Percentiles rank a stretch among this genome's conserved stretches.
Conservation (phyloP, 768 basidiomycete genomes). For the Hypholoma sublateritium region DNA sequence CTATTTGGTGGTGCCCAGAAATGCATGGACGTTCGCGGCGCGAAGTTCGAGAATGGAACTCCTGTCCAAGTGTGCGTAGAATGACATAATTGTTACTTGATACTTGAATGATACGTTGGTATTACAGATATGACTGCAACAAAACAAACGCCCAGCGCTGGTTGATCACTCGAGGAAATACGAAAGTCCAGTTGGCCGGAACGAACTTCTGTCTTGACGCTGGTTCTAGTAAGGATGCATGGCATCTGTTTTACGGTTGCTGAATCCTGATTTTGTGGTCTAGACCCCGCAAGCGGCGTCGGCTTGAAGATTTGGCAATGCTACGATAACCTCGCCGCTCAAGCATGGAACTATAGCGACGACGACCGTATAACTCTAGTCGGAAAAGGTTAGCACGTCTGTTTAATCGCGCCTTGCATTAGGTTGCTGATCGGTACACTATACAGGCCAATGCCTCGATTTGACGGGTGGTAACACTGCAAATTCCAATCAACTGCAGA, state of each 20-base stretch:
- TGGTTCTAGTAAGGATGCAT: constrained; percentile 24
- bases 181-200: constrained; percentile 28
- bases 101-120: too few species aligned
- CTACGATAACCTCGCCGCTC: constrained; percentile 30
- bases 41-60: constrained; percentile 28
- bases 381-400: constrained; percentile 15
- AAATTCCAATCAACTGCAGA: constrained; percentile 29
- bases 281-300: constrained; percentile 29
- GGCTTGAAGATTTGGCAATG: constrained; percentile 37
- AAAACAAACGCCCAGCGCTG: constrained; percentile 29
- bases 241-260: too few species aligned
- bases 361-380: constrained; percentile 29
- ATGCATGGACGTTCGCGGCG: constrained; percentile 35
- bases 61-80: constrained; percentile 32
- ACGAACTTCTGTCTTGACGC: constrained; percentile 37
- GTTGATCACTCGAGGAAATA: constrained; percentile 24
- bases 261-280: not conserved
- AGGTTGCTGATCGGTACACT: too few species aligned
- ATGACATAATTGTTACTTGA: not conserved
- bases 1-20: constrained; percentile 20
- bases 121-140: constrained; percentile 33
- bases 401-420: too few species aligned
- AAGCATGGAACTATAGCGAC: constrained; percentile 30
- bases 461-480: constrained; percentile 26
- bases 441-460: constrained; percentile 23